Percentiles rank a stretch among this genome's conserved stretches.
Conservation (phyloP, 441 rosid species). For the Cnidoscolus chayamansa region DNA sequence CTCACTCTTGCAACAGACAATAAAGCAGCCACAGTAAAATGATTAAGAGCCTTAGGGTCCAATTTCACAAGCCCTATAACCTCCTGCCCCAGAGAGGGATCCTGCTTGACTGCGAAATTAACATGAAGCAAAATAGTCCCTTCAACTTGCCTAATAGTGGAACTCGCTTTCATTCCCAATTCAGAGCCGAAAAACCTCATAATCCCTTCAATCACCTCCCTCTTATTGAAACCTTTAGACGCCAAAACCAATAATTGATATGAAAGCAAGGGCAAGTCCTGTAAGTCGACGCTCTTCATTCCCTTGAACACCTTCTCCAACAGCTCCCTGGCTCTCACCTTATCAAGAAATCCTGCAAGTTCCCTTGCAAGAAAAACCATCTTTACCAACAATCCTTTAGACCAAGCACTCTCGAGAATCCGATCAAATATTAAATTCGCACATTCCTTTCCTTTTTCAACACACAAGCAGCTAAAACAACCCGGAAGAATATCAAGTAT, state of each 20-base stretch:
- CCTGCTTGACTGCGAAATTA: conserved; percentile 89
- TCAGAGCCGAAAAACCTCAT: conserved; percentile 57
- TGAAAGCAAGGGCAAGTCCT: conserved; percentile 65
- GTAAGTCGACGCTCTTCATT: conserved; percentile 56
- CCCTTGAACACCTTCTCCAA: conserved; percentile 66
- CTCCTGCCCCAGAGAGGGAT: conserved; percentile 73
- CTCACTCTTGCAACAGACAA: conserved; percentile 67
- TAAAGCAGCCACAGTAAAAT: conserved; percentile 58
- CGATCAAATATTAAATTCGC: conserved; percentile 40
- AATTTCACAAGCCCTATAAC: conserved; percentile 59
- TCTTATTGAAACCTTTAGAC: conserved; percentile 66
- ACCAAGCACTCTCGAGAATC: conserved; percentile 52
- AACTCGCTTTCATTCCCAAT: conserved; percentile 39
- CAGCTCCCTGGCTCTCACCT: conserved; percentile 48
- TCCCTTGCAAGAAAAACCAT: conserved; percentile 62
- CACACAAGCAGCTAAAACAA: conserved; percentile 44
- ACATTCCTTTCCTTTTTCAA: conserved; percentile 37
- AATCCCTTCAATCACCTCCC: conserved; percentile 66
- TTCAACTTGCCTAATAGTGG: conserved; percentile 62
- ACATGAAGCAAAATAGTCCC: conserved; percentile 83
- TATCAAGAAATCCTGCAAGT: conserved; percentile 43
- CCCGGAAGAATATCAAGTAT: conserved; percentile 64
- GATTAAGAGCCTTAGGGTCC: conserved; percentile 52
- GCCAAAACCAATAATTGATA: conserved; percentile 75
- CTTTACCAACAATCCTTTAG: conserved; percentile 49